Conservation (phyloP, 192 early-diverging fungal species). For the Coemansia sp. region DNA sequence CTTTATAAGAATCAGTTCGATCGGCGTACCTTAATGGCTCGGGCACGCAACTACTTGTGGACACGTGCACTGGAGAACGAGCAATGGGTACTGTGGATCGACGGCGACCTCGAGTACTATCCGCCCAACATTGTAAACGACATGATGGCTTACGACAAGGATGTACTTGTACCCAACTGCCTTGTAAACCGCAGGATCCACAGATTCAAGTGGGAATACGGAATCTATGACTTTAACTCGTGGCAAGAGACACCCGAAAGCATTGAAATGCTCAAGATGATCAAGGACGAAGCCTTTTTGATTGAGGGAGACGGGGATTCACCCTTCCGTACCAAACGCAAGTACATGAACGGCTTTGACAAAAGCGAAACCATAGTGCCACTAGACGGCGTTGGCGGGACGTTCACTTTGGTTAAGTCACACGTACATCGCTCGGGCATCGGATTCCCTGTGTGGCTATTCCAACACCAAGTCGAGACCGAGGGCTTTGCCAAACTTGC, state of each 20-base stretch:
- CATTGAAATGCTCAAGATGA: conserved; percentile 38
- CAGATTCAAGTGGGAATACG: conserved; percentile 55
- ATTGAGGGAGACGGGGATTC: conserved; percentile 42
- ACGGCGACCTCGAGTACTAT: conserved; percentile 70
- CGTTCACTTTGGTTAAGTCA: conserved; percentile 68
- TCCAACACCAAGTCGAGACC: conserved; percentile 71
- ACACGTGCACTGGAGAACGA: conserved; percentile 60
- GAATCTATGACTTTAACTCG: conserved; percentile 69
- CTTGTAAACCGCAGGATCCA: conserved; percentile 42
- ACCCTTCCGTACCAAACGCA: conserved; percentile 41
- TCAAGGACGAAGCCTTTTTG: conserved; percentile 44
- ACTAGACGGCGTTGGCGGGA: conserved; percentile 70
- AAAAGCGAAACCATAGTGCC: conserved; percentile 55
- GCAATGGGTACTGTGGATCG: conserved; percentile 76
- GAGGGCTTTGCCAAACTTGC: conserved; percentile 77
- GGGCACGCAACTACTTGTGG: conserved; percentile 65
- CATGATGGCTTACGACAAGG: conserved; percentile 66
- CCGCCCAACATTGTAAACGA: conserved; percentile 62
- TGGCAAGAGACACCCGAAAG: conserved; percentile 68
- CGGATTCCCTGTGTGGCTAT: conserved; percentile 63
- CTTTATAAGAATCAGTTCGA: conserved; percentile 58
- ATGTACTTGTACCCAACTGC: conserved; percentile 70
- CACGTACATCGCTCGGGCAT: conserved; percentile 68
- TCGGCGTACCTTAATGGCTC: conserved; percentile 64
- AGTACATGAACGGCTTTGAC: conserved; percentile 41